A percentile compares a stretch with the other conserved stretches of the same genome.
Evolutionary conservation across 169 alveolate genomes (phyloP).

Genomic region (Plasmodium inui): DNA sequence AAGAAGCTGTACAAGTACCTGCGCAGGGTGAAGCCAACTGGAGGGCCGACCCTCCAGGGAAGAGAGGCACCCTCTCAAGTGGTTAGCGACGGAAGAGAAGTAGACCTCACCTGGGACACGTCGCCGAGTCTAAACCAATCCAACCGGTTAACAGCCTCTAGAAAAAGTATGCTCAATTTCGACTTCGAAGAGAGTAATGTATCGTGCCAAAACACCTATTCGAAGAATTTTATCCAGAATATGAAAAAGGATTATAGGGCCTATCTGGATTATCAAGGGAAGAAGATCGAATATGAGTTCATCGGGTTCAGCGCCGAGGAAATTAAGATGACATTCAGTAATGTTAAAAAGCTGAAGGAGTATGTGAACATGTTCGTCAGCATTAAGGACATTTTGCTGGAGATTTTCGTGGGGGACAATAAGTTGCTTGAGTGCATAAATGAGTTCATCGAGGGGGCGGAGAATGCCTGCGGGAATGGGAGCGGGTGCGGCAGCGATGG

Average conservation of each 20-base stretch:
- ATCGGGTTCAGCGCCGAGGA: constrained; percentile 67
- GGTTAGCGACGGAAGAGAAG: neutral
- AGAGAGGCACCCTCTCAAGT: neutral
- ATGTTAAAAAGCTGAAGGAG: constrained; percentile 62
- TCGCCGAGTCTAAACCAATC: neutral
- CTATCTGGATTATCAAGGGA: constrained; percentile 46
- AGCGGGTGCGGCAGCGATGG: neutral
- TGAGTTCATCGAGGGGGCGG: constrained; percentile 54
- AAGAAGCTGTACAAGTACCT: constrained; percentile 62
- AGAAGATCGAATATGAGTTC: constrained; percentile 71
- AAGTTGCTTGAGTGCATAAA: constrained; percentile 54
- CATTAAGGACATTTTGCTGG: constrained; percentile 68
- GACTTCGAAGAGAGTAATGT: constrained; percentile 45
- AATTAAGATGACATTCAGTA: constrained; percentile 61
- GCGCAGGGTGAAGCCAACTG: constrained; percentile 14
- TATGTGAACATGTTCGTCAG: constrained; percentile 74
- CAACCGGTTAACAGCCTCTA: neutral
- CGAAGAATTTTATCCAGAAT: constrained; percentile 48
- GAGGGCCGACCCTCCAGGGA: neutral
- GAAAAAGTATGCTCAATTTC: constrained; percentile 9
- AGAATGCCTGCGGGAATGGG: neutral
- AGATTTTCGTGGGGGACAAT: constrained; percentile 70
- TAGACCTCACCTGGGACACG: neutral
- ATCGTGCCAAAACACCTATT: constrained; percentile 54
- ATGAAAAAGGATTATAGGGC: constrained; percentile 63